Conservation (phyloP, 2,329 filamentous ascomycete genomes). For the Colletotrichum falcatum region DNA sequence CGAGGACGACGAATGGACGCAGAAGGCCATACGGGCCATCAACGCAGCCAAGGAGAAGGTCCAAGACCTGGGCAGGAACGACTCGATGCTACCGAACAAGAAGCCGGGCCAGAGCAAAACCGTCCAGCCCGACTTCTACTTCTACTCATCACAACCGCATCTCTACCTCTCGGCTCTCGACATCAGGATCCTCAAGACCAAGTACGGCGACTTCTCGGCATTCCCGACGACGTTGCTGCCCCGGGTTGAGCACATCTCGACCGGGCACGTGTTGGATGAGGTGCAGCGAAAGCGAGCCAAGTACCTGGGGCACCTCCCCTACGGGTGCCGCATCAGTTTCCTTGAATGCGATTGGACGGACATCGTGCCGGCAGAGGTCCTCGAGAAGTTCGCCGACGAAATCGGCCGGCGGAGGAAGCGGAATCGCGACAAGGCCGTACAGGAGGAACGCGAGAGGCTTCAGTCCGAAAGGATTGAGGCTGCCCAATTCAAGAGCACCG, state of each 20-base stretch:
- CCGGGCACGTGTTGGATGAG: slow-evolving; percentile 89
- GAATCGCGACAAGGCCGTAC: slow-evolving; percentile 84
- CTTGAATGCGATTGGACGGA: slow-evolving; percentile 96
- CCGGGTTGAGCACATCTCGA: slow-evolving; percentile 88
- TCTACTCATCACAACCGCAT: slow-evolving; percentile 88
- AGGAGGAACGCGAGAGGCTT: slow-evolving; percentile 87
- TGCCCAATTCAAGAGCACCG: slow-evolving; percentile 70
- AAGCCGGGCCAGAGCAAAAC: slow-evolving; percentile 33
- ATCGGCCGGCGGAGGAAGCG: slow-evolving; percentile 81
- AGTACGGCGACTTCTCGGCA: slow-evolving; percentile 83
- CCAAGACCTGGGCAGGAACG: slow-evolving; percentile 55
- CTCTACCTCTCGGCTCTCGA: slow-evolving; percentile 92
- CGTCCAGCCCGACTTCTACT: slow-evolving; percentile 74
- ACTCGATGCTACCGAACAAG: slow-evolving; percentile 42
- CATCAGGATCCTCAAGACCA: slow-evolving; percentile 90
- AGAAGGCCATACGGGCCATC: slow-evolving; percentile 82
- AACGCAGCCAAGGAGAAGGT: slow-evolving; percentile 81
- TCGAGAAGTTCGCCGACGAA: slow-evolving; percentile 82
- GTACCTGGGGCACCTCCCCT: slow-evolving; percentile 87
- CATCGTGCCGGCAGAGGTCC: slow-evolving; percentile 79
- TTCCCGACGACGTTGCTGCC: slow-evolving; percentile 91
- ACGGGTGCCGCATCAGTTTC: slow-evolving; percentile 91
- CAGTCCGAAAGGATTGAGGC: slow-evolving; percentile 86
- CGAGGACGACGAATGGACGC: slow-evolving; percentile 93
- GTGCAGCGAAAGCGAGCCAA: slow-evolving; percentile 85